Percentiles rank a stretch among this genome's conserved stretches.
phyloP scores from a whole-genome alignment of 1,284 basidiomycete species.

The Sporisorium graminicola region DNA sequence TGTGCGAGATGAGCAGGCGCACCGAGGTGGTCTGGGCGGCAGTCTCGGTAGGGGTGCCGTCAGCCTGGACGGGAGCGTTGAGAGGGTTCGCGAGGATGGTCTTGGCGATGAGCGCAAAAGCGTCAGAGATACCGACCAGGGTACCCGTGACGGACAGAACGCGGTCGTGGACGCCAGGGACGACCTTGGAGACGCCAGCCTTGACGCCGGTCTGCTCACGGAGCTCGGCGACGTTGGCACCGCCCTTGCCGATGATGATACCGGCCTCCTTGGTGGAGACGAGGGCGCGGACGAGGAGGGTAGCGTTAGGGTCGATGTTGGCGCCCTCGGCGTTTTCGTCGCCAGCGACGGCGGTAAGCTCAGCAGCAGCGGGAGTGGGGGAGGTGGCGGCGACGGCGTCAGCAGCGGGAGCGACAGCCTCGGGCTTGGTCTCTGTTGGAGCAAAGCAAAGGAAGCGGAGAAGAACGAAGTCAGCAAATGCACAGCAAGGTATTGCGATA shows the following conservation, averaged over 20 bases:
- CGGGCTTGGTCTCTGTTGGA: constrained; percentile 29
- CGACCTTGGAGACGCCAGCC: constrained; percentile 98
- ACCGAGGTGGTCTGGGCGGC: constrained; percentile 83
- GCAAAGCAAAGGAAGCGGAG: too few relatives aligned
- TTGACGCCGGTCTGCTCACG: constrained; percentile 95
- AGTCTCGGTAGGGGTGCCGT: constrained; percentile 78
- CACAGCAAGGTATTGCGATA: neutral
- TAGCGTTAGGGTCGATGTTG: constrained; percentile 53
- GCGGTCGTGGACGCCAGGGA: constrained; percentile 95
- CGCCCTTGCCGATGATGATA: constrained; percentile 80
- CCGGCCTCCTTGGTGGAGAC: constrained; percentile 68
- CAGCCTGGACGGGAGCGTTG: constrained; percentile 44
- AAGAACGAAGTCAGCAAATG: neutral
- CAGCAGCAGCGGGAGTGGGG: constrained; percentile 15
- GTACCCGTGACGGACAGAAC: constrained; percentile 93
- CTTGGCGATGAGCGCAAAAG: constrained; percentile 92
- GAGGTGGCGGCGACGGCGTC: constrained; percentile 19
- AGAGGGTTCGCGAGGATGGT: constrained; percentile 78
- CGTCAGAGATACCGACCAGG: constrained; percentile 92
- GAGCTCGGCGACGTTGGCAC: constrained; percentile 96
- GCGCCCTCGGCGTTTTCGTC: constrained; percentile 28
- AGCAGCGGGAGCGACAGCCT: constrained; percentile 30
- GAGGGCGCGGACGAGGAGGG: constrained; percentile 59
- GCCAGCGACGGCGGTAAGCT: constrained; percentile 27
- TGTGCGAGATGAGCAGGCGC: constrained; percentile 74